phyloP scores from a whole-genome alignment of 306 rosid species.

The Hippophae tibetana region DNA sequence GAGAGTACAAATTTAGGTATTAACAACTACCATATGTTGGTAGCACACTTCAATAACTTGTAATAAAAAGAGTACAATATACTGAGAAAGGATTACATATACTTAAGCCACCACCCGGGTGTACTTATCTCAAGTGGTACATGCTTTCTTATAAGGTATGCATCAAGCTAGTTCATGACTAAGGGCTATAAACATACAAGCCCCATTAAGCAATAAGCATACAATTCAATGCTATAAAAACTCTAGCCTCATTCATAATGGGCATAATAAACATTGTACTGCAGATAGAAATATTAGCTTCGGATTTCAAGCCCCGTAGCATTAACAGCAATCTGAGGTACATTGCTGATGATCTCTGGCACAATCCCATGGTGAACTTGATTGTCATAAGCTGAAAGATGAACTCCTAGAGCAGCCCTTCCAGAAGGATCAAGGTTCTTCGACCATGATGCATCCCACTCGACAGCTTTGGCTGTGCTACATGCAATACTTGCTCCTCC shows the following conservation, averaged over 20 bases:
- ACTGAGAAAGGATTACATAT: neutral
- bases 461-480: constrained; percentile 90
- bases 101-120: constrained; percentile 3
- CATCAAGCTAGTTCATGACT: constrained; percentile 2
- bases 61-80: neutral
- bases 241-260: constrained; percentile 16
- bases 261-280: neutral
- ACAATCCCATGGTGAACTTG: constrained; percentile 16
- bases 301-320: constrained; percentile 51
- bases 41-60: constrained; percentile 15
- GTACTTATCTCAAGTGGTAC: constrained; percentile 5
- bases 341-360: constrained; percentile 44
- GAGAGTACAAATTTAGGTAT: neutral
- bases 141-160: constrained; percentile 2
- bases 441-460: constrained; percentile 89
- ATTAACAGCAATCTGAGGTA: constrained; percentile 37
- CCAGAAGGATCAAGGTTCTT: constrained; percentile 91
- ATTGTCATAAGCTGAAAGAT: constrained; percentile 55
- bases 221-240: neutral
- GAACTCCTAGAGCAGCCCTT: constrained; percentile 94
- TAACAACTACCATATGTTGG: neutral
- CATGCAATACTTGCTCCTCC: constrained; percentile 96
- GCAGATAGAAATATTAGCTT: constrained; percentile 26
- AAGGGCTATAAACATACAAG: neutral
- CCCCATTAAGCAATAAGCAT: constrained; percentile 1